Percentiles rank a stretch among this genome's conserved stretches.
These are phyloP conservation scores for Arabidopsis suecica DNA, from an alignment of 345 rosid species.

Conservation along the genomic window DNA sequence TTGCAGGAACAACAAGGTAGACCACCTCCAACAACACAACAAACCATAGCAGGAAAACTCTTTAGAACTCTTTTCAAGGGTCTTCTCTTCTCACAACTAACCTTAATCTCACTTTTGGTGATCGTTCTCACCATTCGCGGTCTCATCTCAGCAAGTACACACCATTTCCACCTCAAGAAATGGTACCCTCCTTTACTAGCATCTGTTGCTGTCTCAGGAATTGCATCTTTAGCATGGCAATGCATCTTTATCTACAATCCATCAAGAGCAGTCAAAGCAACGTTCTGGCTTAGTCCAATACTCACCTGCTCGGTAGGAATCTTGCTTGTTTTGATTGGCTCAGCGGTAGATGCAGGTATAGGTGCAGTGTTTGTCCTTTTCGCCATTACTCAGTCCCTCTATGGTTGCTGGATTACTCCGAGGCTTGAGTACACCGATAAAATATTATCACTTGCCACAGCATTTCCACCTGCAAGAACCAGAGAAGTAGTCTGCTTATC, in stretches of 20 bases:
- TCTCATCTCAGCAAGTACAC: constrained; percentile 51
- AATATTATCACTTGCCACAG: constrained; percentile 57
- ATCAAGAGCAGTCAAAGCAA: constrained; percentile 56
- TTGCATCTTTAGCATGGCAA: constrained; percentile 61
- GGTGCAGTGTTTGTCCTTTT: constrained; percentile 57
- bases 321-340: constrained; percentile 57
- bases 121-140: constrained; percentile 67
- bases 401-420: constrained; percentile 74
- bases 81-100: constrained; percentile 65
- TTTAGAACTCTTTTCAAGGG: constrained; percentile 57
- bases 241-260: constrained; percentile 55
- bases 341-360: constrained; percentile 52
- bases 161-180: constrained; percentile 66
- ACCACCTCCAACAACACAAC: constrained; percentile 5
- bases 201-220: constrained; percentile 59
- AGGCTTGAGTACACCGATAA: constrained; percentile 63
- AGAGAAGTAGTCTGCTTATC: constrained; percentile 45
- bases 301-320: constrained; percentile 64
- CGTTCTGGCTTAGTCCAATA: constrained; percentile 75
- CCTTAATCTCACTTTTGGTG: constrained; percentile 56
- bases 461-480: constrained; percentile 57
- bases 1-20: constrained; percentile 60
- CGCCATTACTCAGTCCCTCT: constrained; percentile 58
- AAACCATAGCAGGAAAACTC: constrained; percentile 51
- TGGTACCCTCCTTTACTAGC: constrained; percentile 82